Conservation (phyloP, 1,139 yeast genomes). For the Protomyces pachydermus region DNA sequence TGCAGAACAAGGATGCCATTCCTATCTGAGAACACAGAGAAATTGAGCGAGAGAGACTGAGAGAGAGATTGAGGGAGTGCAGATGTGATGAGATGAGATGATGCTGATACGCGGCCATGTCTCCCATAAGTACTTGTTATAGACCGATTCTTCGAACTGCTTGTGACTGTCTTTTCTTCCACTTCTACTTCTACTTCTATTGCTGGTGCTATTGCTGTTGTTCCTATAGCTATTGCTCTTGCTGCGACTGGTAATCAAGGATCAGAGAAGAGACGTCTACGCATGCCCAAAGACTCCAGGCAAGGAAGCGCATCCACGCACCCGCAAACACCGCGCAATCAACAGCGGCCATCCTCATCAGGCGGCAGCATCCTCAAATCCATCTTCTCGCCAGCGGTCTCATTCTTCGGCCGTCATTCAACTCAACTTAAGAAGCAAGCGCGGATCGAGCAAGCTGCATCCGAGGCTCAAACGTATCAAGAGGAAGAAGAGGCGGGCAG, state of each 20-base stretch:
- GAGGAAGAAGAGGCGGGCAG: background rate
- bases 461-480: background rate
- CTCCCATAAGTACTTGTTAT: background rate
- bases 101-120: background rate
- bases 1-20: background rate
- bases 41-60: background rate
- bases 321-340: background rate
- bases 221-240: no score
- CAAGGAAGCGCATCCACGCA: background rate
- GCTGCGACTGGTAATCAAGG: no score
- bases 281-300: background rate
- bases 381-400: slow-evolving; percentile 10
- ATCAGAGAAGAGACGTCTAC: no score
- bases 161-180: background rate
- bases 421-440: background rate
- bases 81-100: background rate
- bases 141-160: background rate
- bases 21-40: background rate
- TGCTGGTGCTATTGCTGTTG: no score
- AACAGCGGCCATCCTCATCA: background rate
- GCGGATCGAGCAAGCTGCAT: background rate
- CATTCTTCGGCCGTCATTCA: background rate
- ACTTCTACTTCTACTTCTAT: no score
- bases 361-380: slow-evolving; percentile 9
- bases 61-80: background rate